Conservation (phyloP, 1,284 basidiomycete species). For the Ustilago trichophora region DNA sequence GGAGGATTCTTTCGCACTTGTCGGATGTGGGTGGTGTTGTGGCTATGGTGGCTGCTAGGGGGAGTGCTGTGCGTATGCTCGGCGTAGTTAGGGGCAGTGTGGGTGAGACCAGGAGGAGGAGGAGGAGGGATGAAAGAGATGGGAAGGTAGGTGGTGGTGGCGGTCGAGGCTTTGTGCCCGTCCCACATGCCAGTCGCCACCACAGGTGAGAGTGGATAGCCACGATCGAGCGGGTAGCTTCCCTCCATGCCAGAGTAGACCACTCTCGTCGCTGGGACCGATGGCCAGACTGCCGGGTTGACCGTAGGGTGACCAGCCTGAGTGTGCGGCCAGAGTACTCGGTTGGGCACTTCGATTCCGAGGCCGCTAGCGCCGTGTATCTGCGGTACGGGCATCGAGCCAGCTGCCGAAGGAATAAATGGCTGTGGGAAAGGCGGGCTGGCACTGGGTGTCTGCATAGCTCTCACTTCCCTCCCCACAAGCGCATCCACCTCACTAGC, state of each 20-base stretch:
- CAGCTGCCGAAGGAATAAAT: constrained; percentile 12
- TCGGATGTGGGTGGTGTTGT: neutral
- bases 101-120: neutral
- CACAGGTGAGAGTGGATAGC: neutral
- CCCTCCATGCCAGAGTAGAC: constrained; percentile 10
- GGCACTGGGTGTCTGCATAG: neutral
- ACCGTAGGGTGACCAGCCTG: neutral
- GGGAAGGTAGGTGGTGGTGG: constrained; percentile 7
- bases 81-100: neutral
- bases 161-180: too few species aligned
- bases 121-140: constrained; percentile 11
- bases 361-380: constrained; percentile 1
- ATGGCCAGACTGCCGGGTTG: neutral
- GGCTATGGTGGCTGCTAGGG: neutral
- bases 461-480: constrained; percentile 17
- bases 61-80: neutral
- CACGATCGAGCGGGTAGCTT: neutral
- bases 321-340: constrained; percentile 2
- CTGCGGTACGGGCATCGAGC: neutral
- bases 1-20: constrained; percentile 1
- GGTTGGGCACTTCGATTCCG: constrained; percentile 7
- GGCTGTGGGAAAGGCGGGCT: constrained; percentile 1
- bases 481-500: constrained; percentile 18
- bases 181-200: too few species aligned
- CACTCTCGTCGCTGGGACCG: neutral